Conservation (phyloP, 176 grass and related monocot species). For the Miscanthus lutarioriparius region DNA sequence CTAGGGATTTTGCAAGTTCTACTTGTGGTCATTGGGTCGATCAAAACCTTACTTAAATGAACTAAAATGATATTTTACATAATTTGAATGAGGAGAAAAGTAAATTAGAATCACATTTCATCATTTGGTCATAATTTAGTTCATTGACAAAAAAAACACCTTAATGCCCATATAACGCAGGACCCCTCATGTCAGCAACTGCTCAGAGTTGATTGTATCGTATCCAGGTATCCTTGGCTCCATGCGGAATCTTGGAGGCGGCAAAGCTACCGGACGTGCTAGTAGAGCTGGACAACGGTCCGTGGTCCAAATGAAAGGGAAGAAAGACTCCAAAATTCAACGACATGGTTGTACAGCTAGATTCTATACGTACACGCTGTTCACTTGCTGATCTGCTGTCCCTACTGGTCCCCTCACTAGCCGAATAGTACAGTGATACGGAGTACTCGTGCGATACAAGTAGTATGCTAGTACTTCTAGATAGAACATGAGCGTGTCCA, state of each 20-base stretch:
- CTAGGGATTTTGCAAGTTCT: not conserved
- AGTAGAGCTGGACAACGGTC: not conserved
- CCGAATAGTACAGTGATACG: too few relatives aligned
- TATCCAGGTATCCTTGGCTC: not conserved
- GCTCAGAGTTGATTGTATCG: not conserved
- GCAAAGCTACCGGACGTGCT: not conserved
- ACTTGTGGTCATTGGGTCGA: not conserved
- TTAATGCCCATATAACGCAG: too few relatives aligned
- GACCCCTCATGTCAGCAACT: not conserved
- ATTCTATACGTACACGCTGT: slow-evolving; percentile 2
- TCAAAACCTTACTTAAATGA: not conserved
- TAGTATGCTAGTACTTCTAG: not conserved
- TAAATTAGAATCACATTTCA: not conserved
- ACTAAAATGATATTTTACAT: not conserved
- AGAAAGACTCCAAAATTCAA: not conserved
- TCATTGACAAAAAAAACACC: too few relatives aligned
- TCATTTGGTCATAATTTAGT: not conserved
- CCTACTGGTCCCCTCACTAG: slow-evolving; percentile 3
- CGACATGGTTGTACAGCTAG: not conserved
- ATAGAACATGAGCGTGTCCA: too few relatives aligned
- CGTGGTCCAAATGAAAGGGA: not conserved
- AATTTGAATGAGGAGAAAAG: not conserved
- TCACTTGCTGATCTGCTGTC: slow-evolving; percentile 10
- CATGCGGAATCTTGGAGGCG: not conserved
- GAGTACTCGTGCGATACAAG: too few relatives aligned